Evolutionary conservation across 352 stramenopile genomes (phyloP), one percentile per base, ranked within the genome.

Genomic region (Phytophthora pseudosyringae): DNA sequence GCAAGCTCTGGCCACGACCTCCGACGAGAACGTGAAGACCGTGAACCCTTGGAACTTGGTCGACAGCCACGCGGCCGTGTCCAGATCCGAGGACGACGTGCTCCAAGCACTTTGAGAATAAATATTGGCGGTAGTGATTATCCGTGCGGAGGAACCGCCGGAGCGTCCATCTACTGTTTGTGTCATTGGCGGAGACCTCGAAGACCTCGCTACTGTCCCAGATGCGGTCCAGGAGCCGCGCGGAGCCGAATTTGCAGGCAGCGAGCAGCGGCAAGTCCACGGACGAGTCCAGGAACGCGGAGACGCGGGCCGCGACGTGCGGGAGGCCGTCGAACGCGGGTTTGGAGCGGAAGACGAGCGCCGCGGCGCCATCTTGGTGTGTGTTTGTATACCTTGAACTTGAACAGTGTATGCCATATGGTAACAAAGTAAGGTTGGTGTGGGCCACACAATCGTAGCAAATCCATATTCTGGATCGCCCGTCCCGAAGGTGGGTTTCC

Each of bases 41-140:
- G 32, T 32, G 18, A 59, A 49, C 0, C 31, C 28, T 9, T 47
- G 40, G 11, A 65, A 59, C 31, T 50, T 60, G 4, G 2, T 38
- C 7, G 39, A 44, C 33, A 67, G 28, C 64, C 64, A 63, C 49
- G 58, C 13, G 35, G 58, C 26, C 25, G 39, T 52, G 7, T 54
- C 36, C 29, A 65, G 4, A 40, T 69, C 36, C 36, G 2, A 16
- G 26, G 1, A 52, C 49, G 2, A 47, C 65, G 5, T 65, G 12
- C 7, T 25, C 11, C 26, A 65, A 0, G 8, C 38, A 51, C 5
- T 36, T n/a, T 1, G 40, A 41, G 29, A 69, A 55, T 31, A 55
- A 15, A 35, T 51, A 49, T 32, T 73, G 59, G 33, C 36, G 4
- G 26, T 72, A 59, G 21, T 64, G 49, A 44, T 31, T 18, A 39